A percentile compares a stretch with the other conserved stretches of the same genome.
These are phyloP conservation scores for Capsicum pubescens DNA, from an alignment of 257 asterid genomes.

Conservation along the genomic window DNA sequence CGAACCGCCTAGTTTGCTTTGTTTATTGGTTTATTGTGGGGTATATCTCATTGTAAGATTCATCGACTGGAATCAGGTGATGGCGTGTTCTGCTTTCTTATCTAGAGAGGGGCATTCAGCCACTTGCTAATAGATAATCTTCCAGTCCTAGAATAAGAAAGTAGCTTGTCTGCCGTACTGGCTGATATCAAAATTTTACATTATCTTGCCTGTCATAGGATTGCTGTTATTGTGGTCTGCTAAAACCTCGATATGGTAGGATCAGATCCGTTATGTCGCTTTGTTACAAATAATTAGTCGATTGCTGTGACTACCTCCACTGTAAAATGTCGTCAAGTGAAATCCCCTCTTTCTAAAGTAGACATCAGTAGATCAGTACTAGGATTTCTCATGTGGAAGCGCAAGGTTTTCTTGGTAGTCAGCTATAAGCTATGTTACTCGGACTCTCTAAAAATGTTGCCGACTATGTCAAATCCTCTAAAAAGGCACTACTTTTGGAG, in stretches of 20 bases:
- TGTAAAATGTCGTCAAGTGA: not conserved
- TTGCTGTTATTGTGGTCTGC: not conserved
- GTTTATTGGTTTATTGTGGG: too few relatives aligned
- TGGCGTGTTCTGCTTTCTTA: too few relatives aligned
- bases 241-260: not conserved
- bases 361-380: not conserved
- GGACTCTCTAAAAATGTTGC: not conserved
- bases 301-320: not conserved
- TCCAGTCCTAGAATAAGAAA: too few relatives aligned
- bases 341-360: not conserved
- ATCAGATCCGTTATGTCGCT: not conserved
- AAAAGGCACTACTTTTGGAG: not conserved
- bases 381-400: not conserved
- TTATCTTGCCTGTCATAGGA: not conserved
- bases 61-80: too few relatives aligned
- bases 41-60: too few relatives aligned
- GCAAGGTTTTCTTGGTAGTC: too few relatives aligned
- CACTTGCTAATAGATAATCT: too few relatives aligned
- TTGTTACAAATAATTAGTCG: not conserved
- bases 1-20: too few relatives aligned
- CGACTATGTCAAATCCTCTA: not conserved
- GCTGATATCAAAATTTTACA: not conserved
- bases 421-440: too few relatives aligned
- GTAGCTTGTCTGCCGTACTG: too few relatives aligned
- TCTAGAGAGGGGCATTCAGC: too few relatives aligned